Percentiles rank a stretch among this genome's conserved stretches.
Conservation (phyloP, 306 rosid genomes). For the Lathyrus oleraceus region DNA sequence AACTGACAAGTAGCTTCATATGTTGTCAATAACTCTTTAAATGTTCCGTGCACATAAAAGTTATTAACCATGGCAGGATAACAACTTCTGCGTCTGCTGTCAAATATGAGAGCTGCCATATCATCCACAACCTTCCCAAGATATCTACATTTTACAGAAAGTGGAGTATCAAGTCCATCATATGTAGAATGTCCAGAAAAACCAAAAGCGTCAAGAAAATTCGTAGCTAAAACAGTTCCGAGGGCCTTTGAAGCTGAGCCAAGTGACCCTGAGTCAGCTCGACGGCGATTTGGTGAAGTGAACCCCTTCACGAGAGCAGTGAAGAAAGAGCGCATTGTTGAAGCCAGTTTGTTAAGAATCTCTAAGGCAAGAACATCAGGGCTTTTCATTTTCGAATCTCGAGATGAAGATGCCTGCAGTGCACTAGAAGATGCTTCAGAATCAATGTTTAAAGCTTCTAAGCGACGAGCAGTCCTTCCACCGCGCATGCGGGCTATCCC, state of each 20-base stretch:
- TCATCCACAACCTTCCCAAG: constrained; percentile 95
- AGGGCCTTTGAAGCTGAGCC: constrained; percentile 86
- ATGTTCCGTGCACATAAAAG: constrained; percentile 92
- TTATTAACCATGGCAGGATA: constrained; percentile 80
- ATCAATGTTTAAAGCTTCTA: constrained; percentile 76
- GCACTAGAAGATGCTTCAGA: constrained; percentile 66
- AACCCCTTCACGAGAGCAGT: constrained; percentile 93
- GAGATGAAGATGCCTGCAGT: constrained; percentile 61
- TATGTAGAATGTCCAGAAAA: constrained; percentile 77
- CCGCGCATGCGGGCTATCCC: constrained; percentile 84
- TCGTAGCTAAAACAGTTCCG: constrained; percentile 84
- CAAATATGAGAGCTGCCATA: constrained; percentile 83
- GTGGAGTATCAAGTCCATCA: constrained; percentile 60
- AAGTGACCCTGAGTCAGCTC: constrained; percentile 81
- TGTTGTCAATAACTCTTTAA: constrained; percentile 87
- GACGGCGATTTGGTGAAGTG: constrained; percentile 91
- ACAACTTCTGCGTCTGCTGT: constrained; percentile 85
- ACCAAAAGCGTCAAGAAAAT: constrained; percentile 84
- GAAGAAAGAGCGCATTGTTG: constrained; percentile 84
- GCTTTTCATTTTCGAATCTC: constrained; percentile 88
- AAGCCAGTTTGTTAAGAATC: constrained; percentile 82
- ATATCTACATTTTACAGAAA: constrained; percentile 91
- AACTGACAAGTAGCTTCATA: constrained; percentile 98
- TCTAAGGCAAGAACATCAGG: constrained; percentile 82
- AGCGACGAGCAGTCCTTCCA: constrained; percentile 82